These are phyloP conservation scores for Phytophthora syringae DNA, from an alignment of 352 stramenopile genomes.

Conservation along the genomic window DNA sequence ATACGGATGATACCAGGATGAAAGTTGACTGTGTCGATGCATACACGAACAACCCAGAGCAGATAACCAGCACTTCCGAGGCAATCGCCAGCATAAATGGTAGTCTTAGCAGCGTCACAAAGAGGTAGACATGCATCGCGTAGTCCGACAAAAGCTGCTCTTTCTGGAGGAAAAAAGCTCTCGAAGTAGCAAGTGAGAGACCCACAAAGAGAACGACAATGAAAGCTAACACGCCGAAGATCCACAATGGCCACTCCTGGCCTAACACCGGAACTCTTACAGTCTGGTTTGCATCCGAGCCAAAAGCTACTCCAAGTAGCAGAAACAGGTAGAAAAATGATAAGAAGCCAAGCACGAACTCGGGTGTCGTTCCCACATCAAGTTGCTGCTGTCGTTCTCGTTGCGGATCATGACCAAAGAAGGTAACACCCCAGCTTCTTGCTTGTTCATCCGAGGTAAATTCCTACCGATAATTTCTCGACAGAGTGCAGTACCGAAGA, in stretches of 20 bases:
- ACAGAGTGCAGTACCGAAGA: slow-evolving; percentile 79
- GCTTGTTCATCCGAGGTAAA: slow-evolving; percentile 81
- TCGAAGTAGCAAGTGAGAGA: slow-evolving; percentile 74
- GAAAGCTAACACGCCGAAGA: slow-evolving; percentile 88
- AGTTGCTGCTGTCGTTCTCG: slow-evolving; percentile 63
- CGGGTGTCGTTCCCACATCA: slow-evolving; percentile 77
- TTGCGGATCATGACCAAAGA: slow-evolving; percentile 82
- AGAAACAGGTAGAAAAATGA: slow-evolving; percentile 90
- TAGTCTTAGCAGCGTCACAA: slow-evolving; percentile 60
- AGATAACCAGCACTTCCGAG: slow-evolving; percentile 84
- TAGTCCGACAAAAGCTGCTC: slow-evolving; percentile 83
- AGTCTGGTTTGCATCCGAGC: slow-evolving; percentile 51
- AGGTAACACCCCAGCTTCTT: slow-evolving; percentile 85
- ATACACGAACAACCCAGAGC: slow-evolving; percentile 82
- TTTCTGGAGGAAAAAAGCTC: slow-evolving; percentile 82
- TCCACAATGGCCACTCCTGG: slow-evolving; percentile 81
- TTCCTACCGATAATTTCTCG: slow-evolving; percentile 86
- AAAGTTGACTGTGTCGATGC: slow-evolving; percentile 80
- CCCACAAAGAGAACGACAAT: slow-evolving; percentile 83
- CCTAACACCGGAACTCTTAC: slow-evolving; percentile 62
- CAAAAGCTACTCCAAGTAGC: slow-evolving; percentile 79
- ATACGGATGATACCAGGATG: slow-evolving; percentile 80
- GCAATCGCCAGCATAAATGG: slow-evolving; percentile 83
- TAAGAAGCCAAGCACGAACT: slow-evolving; percentile 84
- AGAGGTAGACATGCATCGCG: slow-evolving; percentile 79